Conservation (phyloP, 495 filamentous ascomycete species). For the Neurospora intermedia region DNA sequence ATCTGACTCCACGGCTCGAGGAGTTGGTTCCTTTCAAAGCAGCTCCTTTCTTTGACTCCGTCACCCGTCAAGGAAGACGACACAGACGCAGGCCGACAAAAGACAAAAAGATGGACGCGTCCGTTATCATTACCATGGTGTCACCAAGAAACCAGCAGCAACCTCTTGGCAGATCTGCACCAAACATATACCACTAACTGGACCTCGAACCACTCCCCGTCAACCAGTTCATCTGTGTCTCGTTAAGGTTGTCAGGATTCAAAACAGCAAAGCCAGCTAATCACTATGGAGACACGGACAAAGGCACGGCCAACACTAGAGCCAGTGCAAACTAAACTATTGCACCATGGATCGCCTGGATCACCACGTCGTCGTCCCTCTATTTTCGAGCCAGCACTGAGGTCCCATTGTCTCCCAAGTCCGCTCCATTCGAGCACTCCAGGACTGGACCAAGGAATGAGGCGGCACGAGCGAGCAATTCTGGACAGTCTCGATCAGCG, state of each 20-base stretch:
- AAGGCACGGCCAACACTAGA: slow-evolving; percentile 25
- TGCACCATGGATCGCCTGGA: slow-evolving; percentile 6
- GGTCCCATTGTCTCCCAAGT: slow-evolving; percentile 23
- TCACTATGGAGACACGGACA: slow-evolving; percentile 18
- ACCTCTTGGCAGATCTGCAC: background rate
- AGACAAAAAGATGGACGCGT: background rate
- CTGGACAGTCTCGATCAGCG: slow-evolving; percentile 28
- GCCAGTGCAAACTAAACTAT: slow-evolving; percentile 26
- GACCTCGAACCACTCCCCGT: background rate
- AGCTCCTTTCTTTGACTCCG: slow-evolving; percentile 11
- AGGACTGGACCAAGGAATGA: slow-evolving; percentile 25
- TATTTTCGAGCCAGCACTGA: slow-evolving; percentile 19
- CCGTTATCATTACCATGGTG: background rate
- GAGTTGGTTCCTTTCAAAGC: background rate
- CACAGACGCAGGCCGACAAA: background rate
- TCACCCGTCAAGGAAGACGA: background rate
- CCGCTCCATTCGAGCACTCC: slow-evolving; percentile 26
- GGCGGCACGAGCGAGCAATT: slow-evolving; percentile 29
- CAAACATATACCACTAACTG: background rate
- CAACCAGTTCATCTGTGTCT: background rate
- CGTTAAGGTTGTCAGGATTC: background rate
- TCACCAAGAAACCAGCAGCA: background rate
- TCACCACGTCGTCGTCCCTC: slow-evolving; percentile 11
- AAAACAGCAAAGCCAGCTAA: background rate
- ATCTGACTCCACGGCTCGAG: slow-evolving; percentile 16